Evolutionary conservation across 768 basidiomycete species (phyloP).

Genomic region (Lentinula edodes): DNA sequence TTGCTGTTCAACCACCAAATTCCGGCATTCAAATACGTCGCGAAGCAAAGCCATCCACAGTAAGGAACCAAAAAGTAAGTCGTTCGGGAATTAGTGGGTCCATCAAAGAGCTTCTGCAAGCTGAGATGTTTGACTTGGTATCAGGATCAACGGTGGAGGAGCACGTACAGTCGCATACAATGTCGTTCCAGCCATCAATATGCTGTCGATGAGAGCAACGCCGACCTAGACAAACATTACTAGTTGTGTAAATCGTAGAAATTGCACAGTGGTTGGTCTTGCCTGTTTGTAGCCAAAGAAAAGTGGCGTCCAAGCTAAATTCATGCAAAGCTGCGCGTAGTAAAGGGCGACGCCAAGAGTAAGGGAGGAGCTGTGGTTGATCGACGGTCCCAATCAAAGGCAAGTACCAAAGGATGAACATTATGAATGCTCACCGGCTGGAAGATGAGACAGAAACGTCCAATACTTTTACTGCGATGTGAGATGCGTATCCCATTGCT

Average conservation of each 20-base stretch:
- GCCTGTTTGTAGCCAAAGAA: conserved; percentile 54
- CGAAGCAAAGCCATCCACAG: conserved; percentile 61
- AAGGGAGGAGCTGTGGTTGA: conserved; percentile 29
- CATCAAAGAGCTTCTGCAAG: conserved; percentile 42
- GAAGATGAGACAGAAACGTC: conserved; percentile 35
- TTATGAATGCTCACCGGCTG: conserved; percentile 30
- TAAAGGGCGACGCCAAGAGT: conserved; percentile 49
- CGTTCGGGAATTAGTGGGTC: conserved; percentile 37
- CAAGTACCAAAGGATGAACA: not conserved
- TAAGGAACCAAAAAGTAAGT: conserved; percentile 60
- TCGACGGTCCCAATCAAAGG: no score
- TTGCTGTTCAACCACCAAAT: conserved; percentile 49
- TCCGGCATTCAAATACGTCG: conserved; percentile 65
- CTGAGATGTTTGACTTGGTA: not conserved
- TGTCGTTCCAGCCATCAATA: conserved; percentile 45
- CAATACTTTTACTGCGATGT: conserved; percentile 50
- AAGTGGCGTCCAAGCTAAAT: conserved; percentile 57
- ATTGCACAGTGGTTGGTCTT: not conserved
- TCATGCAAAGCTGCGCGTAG: conserved; percentile 55
- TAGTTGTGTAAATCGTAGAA: not conserved
- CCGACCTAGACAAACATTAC: conserved; percentile 33
- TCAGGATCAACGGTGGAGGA: no score
- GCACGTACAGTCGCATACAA: conserved; percentile 52
- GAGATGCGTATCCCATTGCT: conserved; percentile 67
- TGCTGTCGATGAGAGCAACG: conserved; percentile 49